Evolutionary conservation across 2,329 filamentous ascomycete species (phyloP).

Genomic region (Pseudonectria buxi): DNA sequence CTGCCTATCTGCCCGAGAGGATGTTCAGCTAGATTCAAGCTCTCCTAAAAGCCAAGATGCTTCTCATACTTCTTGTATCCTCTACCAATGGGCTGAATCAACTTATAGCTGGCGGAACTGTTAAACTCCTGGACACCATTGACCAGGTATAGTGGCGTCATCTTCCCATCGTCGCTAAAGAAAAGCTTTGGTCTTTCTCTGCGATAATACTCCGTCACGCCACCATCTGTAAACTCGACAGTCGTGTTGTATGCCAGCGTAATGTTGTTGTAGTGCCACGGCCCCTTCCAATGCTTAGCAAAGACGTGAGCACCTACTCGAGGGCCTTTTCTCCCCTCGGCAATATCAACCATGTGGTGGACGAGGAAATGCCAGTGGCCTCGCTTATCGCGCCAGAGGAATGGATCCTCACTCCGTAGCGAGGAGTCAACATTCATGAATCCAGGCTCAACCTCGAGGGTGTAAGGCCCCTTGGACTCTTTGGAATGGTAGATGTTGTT

Average conservation of each 20-base stretch:
- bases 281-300: background rate
- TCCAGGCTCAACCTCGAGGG: slow-evolving; percentile 16
- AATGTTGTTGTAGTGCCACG: slow-evolving; percentile 1
- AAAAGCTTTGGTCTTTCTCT: slow-evolving; percentile 38
- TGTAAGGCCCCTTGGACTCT: slow-evolving; percentile 22
- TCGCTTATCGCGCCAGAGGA: background rate
- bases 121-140: slow-evolving; percentile 36
- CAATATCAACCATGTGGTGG: background rate
- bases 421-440: background rate
- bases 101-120: slow-evolving; percentile 1
- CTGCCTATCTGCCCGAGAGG: too few relatives aligned
- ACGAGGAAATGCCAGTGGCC: background rate
- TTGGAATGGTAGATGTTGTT: slow-evolving; percentile 28
- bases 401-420: background rate
- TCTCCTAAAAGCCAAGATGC: background rate
- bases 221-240: slow-evolving; percentile 27
- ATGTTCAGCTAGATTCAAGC: too few relatives aligned
- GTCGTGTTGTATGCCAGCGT: background rate
- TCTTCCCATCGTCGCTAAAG: slow-evolving; percentile 35
- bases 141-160: slow-evolving; percentile 36
- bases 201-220: slow-evolving; percentile 28
- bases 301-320: background rate
- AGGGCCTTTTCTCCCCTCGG: background rate
- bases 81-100: background rate
- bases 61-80: background rate